These are phyloP conservation scores for Cystofilobasidium capitatum DNA, from an alignment of 768 basidiomycete species.

Conservation along the genomic window DNA sequence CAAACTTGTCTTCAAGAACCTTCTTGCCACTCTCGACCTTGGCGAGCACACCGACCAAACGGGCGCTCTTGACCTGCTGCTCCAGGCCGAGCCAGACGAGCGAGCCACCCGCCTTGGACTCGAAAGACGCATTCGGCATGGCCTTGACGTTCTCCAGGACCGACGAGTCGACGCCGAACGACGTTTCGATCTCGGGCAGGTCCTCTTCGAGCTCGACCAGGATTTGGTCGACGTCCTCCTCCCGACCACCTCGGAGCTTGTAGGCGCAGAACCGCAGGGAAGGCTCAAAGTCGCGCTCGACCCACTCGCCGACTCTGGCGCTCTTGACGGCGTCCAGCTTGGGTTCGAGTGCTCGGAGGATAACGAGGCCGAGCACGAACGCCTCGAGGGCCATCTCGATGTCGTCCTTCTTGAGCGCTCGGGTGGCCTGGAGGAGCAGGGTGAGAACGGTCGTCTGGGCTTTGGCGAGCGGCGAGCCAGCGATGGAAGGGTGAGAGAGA, in stretches of 20 bases:
- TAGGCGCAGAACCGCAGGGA: slow-evolving; percentile 89
- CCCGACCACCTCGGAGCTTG: slow-evolving; percentile 48
- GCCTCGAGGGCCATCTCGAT: slow-evolving; percentile 66
- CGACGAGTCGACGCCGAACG: neutral
- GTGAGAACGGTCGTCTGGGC: slow-evolving; percentile 68
- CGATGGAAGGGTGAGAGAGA: slow-evolving; percentile 45
- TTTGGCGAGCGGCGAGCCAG: slow-evolving; percentile 47
- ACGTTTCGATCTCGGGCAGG: slow-evolving; percentile 34
- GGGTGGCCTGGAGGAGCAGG: slow-evolving; percentile 60
- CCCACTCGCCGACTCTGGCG: slow-evolving; percentile 69
- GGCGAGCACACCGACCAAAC: slow-evolving; percentile 75
- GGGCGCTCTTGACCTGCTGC: slow-evolving; percentile 76
- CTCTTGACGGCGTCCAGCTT: slow-evolving; percentile 63
- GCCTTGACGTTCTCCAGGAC: slow-evolving; percentile 43
- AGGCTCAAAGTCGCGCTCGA: slow-evolving; percentile 70
- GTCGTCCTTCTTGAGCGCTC: slow-evolving; percentile 33
- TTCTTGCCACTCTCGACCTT: slow-evolving; percentile 68
- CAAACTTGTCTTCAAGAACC: slow-evolving; percentile 43
- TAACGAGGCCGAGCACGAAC: slow-evolving; percentile 57
- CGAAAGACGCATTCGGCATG: slow-evolving; percentile 40
- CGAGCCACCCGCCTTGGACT: slow-evolving; percentile 28
- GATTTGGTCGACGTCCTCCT: slow-evolving; percentile 31
- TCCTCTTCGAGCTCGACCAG: slow-evolving; percentile 36
- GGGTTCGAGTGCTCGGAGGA: slow-evolving; percentile 63
- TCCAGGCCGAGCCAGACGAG: slow-evolving; percentile 71